Conservation (phyloP, 106 monocot genomes). For the Dioscorea alata region DNA sequence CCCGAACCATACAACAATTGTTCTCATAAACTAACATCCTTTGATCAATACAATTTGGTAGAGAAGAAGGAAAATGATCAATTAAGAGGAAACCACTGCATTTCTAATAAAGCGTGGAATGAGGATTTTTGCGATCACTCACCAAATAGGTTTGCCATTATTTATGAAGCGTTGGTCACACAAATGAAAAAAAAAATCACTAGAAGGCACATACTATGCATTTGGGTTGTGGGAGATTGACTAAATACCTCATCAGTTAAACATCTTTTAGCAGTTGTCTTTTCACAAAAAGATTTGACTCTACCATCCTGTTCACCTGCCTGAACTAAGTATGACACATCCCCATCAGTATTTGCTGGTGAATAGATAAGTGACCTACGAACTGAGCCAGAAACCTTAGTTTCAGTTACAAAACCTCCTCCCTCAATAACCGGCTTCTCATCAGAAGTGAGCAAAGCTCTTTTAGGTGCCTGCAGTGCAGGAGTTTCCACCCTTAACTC, state of each 20-base stretch:
- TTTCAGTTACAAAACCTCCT: slow-evolving; percentile 15
- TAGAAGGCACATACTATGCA: not conserved
- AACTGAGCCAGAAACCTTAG: slow-evolving; percentile 29
- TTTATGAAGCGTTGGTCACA: too few species aligned
- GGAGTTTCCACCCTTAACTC: slow-evolving; percentile 33
- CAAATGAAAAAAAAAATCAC: too few species aligned
- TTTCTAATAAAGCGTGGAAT: too few species aligned
- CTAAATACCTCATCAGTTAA: slow-evolving; percentile 9
- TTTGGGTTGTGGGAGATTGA: not conserved
- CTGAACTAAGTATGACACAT: not conserved
- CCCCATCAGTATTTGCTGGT: slow-evolving; percentile 19
- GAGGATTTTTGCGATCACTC: too few species aligned
- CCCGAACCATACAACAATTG: too few species aligned
- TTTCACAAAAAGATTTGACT: slow-evolving; percentile 1
- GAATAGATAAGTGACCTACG: slow-evolving; percentile 40
- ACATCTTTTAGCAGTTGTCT: slow-evolving; percentile 2
- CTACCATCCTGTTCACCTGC: not conserved
- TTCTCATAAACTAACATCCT: too few species aligned
- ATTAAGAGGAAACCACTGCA: too few species aligned
- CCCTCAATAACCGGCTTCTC: slow-evolving; percentile 19
- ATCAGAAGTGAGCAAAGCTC: slow-evolving; percentile 27
- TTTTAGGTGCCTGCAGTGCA: slow-evolving; percentile 39
- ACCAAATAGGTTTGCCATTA: too few species aligned
- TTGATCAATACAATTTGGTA: too few species aligned
- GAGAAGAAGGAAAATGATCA: too few species aligned